phyloP scores from a whole-genome alignment of 768 basidiomycete genomes.

The Amanita fuliginea region DNA sequence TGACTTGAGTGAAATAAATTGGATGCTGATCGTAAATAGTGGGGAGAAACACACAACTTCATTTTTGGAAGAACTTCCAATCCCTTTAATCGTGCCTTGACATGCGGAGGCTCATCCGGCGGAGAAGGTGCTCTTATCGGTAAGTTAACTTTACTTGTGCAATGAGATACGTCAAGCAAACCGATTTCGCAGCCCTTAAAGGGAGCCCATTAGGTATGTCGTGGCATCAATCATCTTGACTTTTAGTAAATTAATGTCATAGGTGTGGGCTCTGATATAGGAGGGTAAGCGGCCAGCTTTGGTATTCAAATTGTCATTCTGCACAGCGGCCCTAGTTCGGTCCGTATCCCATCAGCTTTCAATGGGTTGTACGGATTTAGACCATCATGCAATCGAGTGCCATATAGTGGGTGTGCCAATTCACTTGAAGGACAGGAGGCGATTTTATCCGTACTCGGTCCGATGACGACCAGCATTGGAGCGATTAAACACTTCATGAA shows the following conservation, averaged over 20 bases:
- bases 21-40: slow-evolving; percentile 27
- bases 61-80: slow-evolving; percentile 74
- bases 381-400: slow-evolving; percentile 59
- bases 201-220: slow-evolving; percentile 31
- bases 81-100: slow-evolving; percentile 62
- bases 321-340: slow-evolving; percentile 32
- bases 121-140: slow-evolving; percentile 77
- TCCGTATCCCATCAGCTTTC: slow-evolving; percentile 60
- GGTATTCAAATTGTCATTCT: background rate
- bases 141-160: slow-evolving; percentile 10
- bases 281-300: slow-evolving; percentile 35
- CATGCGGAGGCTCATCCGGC: slow-evolving; percentile 74
- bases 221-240: background rate
- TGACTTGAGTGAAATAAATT: background rate
- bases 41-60: slow-evolving; percentile 68
- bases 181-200: slow-evolving; percentile 22
- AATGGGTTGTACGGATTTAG: slow-evolving; percentile 64
- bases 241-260: slow-evolving; percentile 15
- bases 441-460: slow-evolving; percentile 63
- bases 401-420: slow-evolving; percentile 57
- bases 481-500: slow-evolving; percentile 62
- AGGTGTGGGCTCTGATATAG: slow-evolving; percentile 75
- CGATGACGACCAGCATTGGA: slow-evolving; percentile 44
- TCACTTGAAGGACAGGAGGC: slow-evolving; percentile 64
- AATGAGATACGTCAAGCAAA: background rate